Conservation (phyloP, 2,329 filamentous ascomycete species). For the Fusarium sp. region DNA sequence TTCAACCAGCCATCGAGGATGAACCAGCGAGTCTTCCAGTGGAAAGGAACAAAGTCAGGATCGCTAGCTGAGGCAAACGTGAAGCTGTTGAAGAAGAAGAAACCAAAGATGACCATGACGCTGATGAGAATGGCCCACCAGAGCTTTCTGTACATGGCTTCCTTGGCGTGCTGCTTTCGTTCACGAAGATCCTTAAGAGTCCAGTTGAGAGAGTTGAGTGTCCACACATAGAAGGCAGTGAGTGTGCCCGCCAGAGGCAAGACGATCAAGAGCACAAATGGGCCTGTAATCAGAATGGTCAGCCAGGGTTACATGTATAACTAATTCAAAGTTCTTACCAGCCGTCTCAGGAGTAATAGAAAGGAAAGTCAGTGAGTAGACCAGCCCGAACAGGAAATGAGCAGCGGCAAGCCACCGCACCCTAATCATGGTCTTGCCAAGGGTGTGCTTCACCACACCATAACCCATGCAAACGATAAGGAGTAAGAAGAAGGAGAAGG, state of each 20-base stretch:
- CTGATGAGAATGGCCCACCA: constrained; percentile 97
- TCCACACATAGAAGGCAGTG: constrained; percentile 99
- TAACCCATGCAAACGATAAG: constrained; percentile 99
- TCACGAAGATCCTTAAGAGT: constrained; percentile 97
- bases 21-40: constrained; percentile 99
- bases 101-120: constrained; percentile 95
- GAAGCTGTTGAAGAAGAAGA: constrained; percentile 99
- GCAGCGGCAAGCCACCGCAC: constrained; percentile 91
- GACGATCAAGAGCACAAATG: constrained; percentile 91
- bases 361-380: constrained; percentile 91
- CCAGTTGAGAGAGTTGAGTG: constrained; percentile 90
- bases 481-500: constrained; percentile 97
- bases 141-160: constrained; percentile 95
- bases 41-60: constrained; percentile 91
- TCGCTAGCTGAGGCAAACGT: constrained; percentile 88
- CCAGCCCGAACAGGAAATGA: constrained; percentile 94
- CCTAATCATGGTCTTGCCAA: constrained; percentile 94
- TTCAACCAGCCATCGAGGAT: constrained; percentile 98
- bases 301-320: constrained; percentile 27
- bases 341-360: constrained; percentile 90
- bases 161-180: constrained; percentile 93
- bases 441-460: constrained; percentile 92
- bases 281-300: constrained; percentile 69
- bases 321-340: constrained; percentile 58
- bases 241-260: constrained; percentile 91